These are phyloP conservation scores for Vigna trinervia DNA, from an alignment of 306 rosid genomes.

Conservation along the genomic window DNA sequence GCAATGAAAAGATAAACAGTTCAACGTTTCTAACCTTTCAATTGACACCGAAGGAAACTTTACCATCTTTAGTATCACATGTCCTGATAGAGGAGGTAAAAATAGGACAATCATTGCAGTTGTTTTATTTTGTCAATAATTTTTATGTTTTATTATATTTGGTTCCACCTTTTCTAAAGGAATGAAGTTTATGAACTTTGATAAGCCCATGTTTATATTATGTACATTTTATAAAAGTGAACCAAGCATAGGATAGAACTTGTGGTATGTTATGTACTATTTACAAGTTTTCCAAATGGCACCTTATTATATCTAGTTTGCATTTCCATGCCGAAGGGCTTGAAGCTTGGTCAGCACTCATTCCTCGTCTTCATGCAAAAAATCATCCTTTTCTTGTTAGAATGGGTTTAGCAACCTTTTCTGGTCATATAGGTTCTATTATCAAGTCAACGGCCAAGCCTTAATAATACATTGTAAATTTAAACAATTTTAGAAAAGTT, in stretches of 20 bases:
- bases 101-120: not conserved
- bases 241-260: not conserved
- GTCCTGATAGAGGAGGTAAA: not conserved
- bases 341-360: not conserved
- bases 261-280: not conserved
- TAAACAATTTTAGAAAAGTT: constrained; percentile 1
- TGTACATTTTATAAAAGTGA: not conserved
- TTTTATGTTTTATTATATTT: not conserved
- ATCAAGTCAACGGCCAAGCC: not conserved
- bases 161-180: not conserved
- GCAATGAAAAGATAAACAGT: not conserved
- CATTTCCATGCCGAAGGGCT: not conserved
- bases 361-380: not conserved
- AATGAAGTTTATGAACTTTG: not conserved
- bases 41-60: not conserved
- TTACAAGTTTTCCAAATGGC: not conserved
- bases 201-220: not conserved
- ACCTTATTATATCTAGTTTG: not conserved
- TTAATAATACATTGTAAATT: not conserved
- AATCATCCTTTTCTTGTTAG: not conserved
- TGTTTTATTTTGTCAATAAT: not conserved
- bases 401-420: not conserved
- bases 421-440: constrained; percentile 1
- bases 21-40: not conserved
- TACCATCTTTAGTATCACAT: not conserved